phyloP scores from a whole-genome alignment of 2,329 filamentous ascomycete genomes.

The Conoideocrella luteorostrata region DNA sequence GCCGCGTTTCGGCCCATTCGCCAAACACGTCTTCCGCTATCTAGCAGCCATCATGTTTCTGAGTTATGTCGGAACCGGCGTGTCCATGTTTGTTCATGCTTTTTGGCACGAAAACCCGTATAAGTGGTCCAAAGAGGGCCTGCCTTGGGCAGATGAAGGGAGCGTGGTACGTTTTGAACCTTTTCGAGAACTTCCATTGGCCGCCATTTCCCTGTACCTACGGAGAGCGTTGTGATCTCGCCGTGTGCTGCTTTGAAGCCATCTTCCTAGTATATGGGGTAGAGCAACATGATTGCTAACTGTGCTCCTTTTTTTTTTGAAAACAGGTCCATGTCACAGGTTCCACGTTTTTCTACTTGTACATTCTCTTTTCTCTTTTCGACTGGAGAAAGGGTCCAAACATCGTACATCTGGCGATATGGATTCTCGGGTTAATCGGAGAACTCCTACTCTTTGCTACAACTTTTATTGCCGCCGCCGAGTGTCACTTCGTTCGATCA shows the following conservation, averaged over 20 bases:
- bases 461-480: conserved; percentile 62
- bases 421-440: conserved; percentile 64
- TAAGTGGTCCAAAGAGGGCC: conserved; percentile 35
- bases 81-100: conserved; percentile 67
- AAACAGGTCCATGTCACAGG: conserved; percentile 78
- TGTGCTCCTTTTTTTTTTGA: not conserved
- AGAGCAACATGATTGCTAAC: not conserved
- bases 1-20: conserved; percentile 55
- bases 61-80: conserved; percentile 70
- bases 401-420: conserved; percentile 71
- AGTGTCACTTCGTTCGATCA: conserved; percentile 53
- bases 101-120: conserved; percentile 41
- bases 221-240: no score
- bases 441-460: conserved; percentile 67
- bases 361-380: conserved; percentile 79
- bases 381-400: conserved; percentile 79
- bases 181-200: not conserved
- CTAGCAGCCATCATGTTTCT: conserved; percentile 63
- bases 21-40: conserved; percentile 70
- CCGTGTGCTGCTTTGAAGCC: no score
- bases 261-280: no score
- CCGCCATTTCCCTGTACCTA: not conserved
- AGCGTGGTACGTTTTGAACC: conserved; percentile 55
- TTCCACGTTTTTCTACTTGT: conserved; percentile 79
- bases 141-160: conserved; percentile 70